Percentiles rank a stretch among this genome's conserved stretches.
Conservation (phyloP, 805 yeast species). For the Schwanniomyces occidentalis region DNA sequence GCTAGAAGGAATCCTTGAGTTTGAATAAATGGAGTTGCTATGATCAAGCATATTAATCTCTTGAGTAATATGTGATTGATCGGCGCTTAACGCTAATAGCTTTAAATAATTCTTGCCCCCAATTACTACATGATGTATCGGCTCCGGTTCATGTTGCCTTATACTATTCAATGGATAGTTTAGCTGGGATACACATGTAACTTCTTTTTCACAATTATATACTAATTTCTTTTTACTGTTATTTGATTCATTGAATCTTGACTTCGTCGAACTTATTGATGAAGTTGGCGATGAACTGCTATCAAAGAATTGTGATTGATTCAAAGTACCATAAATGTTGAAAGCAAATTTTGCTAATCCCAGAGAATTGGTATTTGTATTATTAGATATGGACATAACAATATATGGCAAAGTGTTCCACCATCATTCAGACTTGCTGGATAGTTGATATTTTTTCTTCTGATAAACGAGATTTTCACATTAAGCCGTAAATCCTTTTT, state of each 20-base stretch:
- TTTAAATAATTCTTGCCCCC: constrained; percentile 45
- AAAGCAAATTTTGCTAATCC: constrained; percentile 56
- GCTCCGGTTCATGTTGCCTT: constrained; percentile 8
- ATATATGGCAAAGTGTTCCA: no score
- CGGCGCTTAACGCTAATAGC: constrained; percentile 30
- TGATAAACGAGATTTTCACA: no score
- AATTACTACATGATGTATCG: constrained; percentile 34
- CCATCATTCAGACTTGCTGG: no score
- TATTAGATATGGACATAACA: constrained; percentile 6
- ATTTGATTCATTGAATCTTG: constrained; percentile 3
- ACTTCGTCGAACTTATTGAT: constrained; percentile 11
- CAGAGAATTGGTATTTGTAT: constrained; percentile 6
- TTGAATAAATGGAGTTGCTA: constrained; percentile 10
- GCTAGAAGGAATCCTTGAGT: constrained; percentile 15
- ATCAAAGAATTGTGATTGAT: constrained; percentile 9
- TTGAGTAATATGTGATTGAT: constrained; percentile 31
- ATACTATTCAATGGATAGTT: constrained; percentile 11
- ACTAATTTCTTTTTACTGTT: constrained; percentile 11
- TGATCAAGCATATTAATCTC: constrained; percentile 36
- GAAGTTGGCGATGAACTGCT: constrained; percentile 15
- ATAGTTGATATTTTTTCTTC: no score
- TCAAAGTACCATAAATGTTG: constrained; percentile 52
- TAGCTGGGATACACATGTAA: constrained; percentile 24
- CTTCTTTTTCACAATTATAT: constrained; percentile 28
- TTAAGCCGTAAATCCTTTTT: no score